Evolutionary conservation across 2,329 filamentous ascomycete genomes (phyloP), one percentile per base, ranked within the genome.

Genomic region (Fusarium humuli): DNA sequence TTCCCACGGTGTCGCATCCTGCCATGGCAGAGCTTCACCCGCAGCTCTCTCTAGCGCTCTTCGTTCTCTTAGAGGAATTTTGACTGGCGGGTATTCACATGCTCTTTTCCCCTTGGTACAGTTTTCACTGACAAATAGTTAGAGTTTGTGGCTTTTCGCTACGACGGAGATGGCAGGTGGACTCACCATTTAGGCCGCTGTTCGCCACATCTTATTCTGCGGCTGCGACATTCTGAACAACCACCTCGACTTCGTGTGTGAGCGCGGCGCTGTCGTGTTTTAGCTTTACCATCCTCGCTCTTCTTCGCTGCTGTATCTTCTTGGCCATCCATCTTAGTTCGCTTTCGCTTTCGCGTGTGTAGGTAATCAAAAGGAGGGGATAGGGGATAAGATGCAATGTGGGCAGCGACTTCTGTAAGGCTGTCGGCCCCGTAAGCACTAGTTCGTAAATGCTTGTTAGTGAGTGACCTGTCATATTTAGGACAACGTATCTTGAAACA

Each of bases 121-220:
- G 27, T 61, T 67, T 12, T 67, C 11, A 9, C 64, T 67, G 14
- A 6, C 5, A 13, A 20, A 27, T 16, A 30, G 55, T 41, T 40
- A 66, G 20, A 18, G 8, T 25, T n/a, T 18, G 16, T 16, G 34
- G 34, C 34, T n/a, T 37, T 37, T 37, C 4, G 34, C 34, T 37
- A 37, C 34, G 34, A 37, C 34, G 34, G 34, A 37, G 18, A 37
- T 37, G 34, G 34, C 34, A 37, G 16, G 42, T 45, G 32, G n/a
- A 5, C 56, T 50, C 22, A 67, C 64, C 64, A 67, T 12, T 46
- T 48, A 27, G 64, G 64, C 22, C 56, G 56, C 14, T 62, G 48
- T 40, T 67, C 64, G 48, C 45, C 64, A 42, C 64, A 67, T 22
- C 62, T 48, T 11, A 67, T 42, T 20, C 64, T 52, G 9, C 64